phyloP scores from a whole-genome alignment of 768 basidiomycete species.

The Hygrophoropsis aurantiaca region DNA sequence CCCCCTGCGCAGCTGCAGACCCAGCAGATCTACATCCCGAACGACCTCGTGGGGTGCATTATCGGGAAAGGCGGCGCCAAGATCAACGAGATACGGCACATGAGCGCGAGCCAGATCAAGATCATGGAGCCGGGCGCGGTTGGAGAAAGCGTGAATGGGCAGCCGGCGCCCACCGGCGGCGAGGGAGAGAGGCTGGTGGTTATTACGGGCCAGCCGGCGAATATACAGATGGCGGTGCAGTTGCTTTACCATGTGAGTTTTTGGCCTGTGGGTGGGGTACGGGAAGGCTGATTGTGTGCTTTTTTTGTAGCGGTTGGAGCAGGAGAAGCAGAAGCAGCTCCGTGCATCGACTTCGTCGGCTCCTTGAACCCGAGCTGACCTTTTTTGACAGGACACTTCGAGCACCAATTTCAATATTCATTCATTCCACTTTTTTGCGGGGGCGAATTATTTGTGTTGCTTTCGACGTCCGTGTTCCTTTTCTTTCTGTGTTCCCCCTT shows the following conservation, averaged over 20 bases:
- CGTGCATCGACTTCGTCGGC: constrained; percentile 34
- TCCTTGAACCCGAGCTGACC: constrained; percentile 17
- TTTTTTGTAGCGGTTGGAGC: constrained; percentile 69
- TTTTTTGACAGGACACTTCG: too few relatives aligned
- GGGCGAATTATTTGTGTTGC: constrained; percentile 25
- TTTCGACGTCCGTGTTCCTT: constrained; percentile 13
- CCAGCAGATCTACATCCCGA: constrained; percentile 98
- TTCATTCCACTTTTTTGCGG: not conserved
- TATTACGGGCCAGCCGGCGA: constrained; percentile 92
- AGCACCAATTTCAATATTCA: too few relatives aligned
- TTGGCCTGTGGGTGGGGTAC: not conserved
- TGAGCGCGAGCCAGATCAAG: constrained; percentile 95
- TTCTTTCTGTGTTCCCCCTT: constrained; percentile 1
- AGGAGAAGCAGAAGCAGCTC: constrained; percentile 86
- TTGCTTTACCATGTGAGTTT: constrained; percentile 77
- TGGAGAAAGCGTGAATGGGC: constrained; percentile 65
- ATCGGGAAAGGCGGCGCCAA: constrained; percentile 98
- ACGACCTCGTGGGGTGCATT: constrained; percentile 94
- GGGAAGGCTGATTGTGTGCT: not conserved
- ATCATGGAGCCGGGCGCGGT: constrained; percentile 96
- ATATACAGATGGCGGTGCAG: constrained; percentile 96
- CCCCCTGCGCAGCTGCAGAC: constrained; percentile 82
- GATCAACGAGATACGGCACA: constrained; percentile 97
- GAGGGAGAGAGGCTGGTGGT: constrained; percentile 93
- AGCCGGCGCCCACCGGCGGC: constrained; percentile 66